These are phyloP conservation scores for Didymella lethalis DNA, from an alignment of 2,329 filamentous ascomycete species.

Conservation along the genomic window DNA sequence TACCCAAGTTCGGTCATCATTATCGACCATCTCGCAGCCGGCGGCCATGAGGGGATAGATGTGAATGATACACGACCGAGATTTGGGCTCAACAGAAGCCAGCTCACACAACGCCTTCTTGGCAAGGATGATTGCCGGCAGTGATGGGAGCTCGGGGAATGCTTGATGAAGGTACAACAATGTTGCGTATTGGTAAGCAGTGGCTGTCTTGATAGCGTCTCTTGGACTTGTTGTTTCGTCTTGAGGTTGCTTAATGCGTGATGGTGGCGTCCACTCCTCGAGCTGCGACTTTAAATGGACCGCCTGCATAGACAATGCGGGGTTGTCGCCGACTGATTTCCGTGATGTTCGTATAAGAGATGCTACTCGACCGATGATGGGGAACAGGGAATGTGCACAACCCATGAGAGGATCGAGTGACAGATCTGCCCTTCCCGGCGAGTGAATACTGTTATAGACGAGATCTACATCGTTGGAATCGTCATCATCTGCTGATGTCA, in stretches of 20 bases:
- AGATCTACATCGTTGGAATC: conserved; percentile 62
- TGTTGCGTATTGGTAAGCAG: conserved; percentile 72
- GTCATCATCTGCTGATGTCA: conserved; percentile 69
- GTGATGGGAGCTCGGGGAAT: conserved; percentile 71
- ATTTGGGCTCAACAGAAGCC: conserved; percentile 68
- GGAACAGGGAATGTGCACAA: conserved; percentile 72
- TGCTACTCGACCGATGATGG: conserved; percentile 71
- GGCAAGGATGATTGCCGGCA: conserved; percentile 64
- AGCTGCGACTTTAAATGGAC: conserved; percentile 68
- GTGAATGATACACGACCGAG: conserved; percentile 71
- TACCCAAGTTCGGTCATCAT: conserved; percentile 71
- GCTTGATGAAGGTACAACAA: conserved; percentile 72
- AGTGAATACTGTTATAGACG: conserved; percentile 49
- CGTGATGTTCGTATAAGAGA: conserved; percentile 70
- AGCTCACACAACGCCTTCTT: conserved; percentile 68
- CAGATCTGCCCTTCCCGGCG: conserved; percentile 52
- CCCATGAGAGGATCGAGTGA: conserved; percentile 77
- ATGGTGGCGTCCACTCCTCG: conserved; percentile 68
- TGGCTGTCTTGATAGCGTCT: conserved; percentile 71
- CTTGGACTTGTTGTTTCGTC: conserved; percentile 69
- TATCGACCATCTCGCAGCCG: conserved; percentile 67
- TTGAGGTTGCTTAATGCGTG: conserved; percentile 67
- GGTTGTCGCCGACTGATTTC: conserved; percentile 64
- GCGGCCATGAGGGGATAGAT: conserved; percentile 74
- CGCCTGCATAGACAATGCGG: conserved; percentile 68